Percentiles rank a stretch among this genome's conserved stretches.
phyloP scores from a whole-genome alignment of 768 basidiomycete species.

The Boletus speciosus region DNA sequence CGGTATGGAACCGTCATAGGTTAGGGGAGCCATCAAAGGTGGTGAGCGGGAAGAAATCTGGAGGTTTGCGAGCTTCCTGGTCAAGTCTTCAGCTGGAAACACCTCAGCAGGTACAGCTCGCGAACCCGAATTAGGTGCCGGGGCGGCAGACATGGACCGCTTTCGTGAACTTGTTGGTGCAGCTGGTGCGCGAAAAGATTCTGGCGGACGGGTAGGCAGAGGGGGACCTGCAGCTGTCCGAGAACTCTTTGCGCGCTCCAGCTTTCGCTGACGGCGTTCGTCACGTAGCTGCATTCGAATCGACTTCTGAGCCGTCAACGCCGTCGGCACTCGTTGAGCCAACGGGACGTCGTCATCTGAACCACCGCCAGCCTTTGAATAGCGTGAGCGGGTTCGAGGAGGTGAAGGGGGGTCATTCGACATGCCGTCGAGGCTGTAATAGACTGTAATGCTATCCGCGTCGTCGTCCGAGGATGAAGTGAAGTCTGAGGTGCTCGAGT shows the following conservation, averaged over 20 bases:
- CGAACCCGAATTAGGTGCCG: constrained; percentile 12
- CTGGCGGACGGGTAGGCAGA: constrained; percentile 14
- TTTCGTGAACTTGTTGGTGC: constrained; percentile 37
- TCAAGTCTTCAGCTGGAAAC: constrained; percentile 58
- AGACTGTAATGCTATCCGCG: constrained; percentile 39
- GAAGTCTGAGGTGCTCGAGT: constrained; percentile 34
- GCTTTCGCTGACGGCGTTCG: constrained; percentile 57
- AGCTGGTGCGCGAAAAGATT: constrained; percentile 28
- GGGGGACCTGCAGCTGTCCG: constrained; percentile 20
- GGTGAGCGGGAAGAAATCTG: constrained; percentile 31
- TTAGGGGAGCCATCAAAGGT: constrained; percentile 7
- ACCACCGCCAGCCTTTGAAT: constrained; percentile 25
- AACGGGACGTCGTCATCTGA: constrained; percentile 82
- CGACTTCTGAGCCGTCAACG: constrained; percentile 76
- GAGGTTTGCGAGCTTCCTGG: constrained; percentile 52
- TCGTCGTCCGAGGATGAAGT: constrained; percentile 44
- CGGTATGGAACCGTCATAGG: constrained; percentile 9
- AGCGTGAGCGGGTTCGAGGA: constrained; percentile 20
- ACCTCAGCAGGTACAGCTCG: constrained; percentile 36
- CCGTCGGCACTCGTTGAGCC: constrained; percentile 78
- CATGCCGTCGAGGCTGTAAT: constrained; percentile 41
- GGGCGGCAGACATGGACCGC: constrained; percentile 30
- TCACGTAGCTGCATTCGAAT: constrained; percentile 70
- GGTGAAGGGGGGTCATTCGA: constrained; percentile 24
- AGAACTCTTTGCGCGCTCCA: constrained; percentile 40